Evolutionary conservation across 441 rosid genomes (phyloP).

Genomic region (Gossypium trilobum): DNA sequence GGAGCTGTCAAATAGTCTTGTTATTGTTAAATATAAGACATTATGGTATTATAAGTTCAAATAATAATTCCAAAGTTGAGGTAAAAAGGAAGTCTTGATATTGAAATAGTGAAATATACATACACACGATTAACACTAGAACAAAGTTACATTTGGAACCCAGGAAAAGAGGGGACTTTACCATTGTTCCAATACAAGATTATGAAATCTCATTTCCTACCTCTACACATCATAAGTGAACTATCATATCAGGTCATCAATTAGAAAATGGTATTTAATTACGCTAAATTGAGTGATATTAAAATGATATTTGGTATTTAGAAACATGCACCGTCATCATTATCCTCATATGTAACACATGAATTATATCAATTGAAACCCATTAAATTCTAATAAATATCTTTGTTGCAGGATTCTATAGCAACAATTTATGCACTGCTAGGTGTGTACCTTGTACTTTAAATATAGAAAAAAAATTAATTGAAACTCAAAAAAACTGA

Average conservation of each 20-base stretch:
- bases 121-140: too few relatives aligned
- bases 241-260: too few relatives aligned
- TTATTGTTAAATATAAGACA: constrained; percentile 18
- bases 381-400: constrained; percentile 7
- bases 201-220: neutral
- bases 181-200: neutral
- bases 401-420: constrained; percentile 48
- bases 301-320: neutral
- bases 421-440: constrained; percentile 51
- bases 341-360: neutral
- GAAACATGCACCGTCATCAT: neutral
- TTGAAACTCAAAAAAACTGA: neutral
- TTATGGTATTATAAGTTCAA: neutral
- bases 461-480: neutral
- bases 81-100: neutral
- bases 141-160: neutral
- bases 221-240: neutral
- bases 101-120: neutral
- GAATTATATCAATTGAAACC: neutral
- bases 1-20: constrained; percentile 82
- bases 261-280: neutral
- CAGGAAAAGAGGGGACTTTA: neutral
- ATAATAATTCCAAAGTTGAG: too few relatives aligned
- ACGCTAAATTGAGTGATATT: neutral
- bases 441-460: constrained; percentile 37